Evolutionary conservation across 331 rosid genomes (phyloP).

Genomic region (Spiraea crenata): DNA sequence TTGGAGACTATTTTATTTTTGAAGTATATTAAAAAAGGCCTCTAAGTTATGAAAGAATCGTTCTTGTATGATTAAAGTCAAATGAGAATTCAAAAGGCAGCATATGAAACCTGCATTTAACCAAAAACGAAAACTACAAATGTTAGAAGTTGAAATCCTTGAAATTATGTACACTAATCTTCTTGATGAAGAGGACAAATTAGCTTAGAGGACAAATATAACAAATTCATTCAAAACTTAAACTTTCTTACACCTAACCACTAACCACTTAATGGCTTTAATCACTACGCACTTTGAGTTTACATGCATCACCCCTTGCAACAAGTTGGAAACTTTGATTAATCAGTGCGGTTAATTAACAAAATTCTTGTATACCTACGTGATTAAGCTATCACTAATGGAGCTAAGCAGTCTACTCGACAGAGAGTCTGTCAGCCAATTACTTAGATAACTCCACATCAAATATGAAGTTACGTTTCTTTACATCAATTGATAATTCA

Average conservation of each 20-base stretch:
- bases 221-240: conserved; percentile 31
- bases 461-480: too few species aligned
- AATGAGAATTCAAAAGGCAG: conserved; percentile 10
- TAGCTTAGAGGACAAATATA: conserved; percentile 43
- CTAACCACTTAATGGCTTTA: conserved; percentile 36
- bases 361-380: too few species aligned
- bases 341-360: not conserved
- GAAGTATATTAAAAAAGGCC: not conserved
- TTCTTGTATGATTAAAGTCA: not conserved
- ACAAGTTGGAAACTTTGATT: conserved; percentile 11
- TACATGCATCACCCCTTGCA: conserved; percentile 20
- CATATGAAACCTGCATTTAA: conserved; percentile 8
- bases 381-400: too few species aligned
- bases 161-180: conserved; percentile 5
- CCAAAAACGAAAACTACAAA: conserved; percentile 16
- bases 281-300: conserved; percentile 12
- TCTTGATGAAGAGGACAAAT: conserved; percentile 36
- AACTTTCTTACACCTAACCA: conserved; percentile 41
- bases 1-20: not conserved
- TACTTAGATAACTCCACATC: too few species aligned
- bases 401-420: too few species aligned
- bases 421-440: too few species aligned
- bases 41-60: not conserved
- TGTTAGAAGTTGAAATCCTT: conserved; percentile 13
- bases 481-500: too few species aligned